Evolutionary conservation across 306 rosid species (phyloP).

Genomic region (Arachis stenosperma): DNA sequence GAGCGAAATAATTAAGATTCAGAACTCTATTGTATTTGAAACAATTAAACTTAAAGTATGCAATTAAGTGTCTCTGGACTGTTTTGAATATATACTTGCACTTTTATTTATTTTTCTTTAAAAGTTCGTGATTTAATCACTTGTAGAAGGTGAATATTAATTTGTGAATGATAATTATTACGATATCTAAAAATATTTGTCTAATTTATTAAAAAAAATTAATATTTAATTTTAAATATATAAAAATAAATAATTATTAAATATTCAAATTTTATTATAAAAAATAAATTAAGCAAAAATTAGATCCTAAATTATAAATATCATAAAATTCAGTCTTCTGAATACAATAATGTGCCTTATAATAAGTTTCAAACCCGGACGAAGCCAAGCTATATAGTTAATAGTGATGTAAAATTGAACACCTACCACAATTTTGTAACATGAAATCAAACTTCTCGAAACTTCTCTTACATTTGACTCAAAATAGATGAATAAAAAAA

Average conservation of each 20-base stretch:
- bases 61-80: not conserved
- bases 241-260: no score
- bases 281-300: no score
- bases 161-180: no score
- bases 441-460: conserved; percentile 20
- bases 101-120: conserved; percentile 1
- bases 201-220: no score
- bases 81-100: not conserved
- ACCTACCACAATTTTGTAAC: not conserved
- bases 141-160: conserved; percentile 24
- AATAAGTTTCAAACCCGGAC: conserved; percentile 21
- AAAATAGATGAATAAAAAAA: not conserved
- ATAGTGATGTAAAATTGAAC: not conserved
- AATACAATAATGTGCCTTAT: no score
- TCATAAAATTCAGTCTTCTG: not conserved
- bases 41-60: not conserved
- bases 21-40: not conserved
- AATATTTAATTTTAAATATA: no score
- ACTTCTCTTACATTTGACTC: conserved; percentile 3
- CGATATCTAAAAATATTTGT: no score
- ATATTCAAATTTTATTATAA: no score
- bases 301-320: no score
- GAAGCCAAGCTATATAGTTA: not conserved
- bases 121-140: not conserved
- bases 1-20: not conserved